phyloP scores from a whole-genome alignment of 208 protist genomes.

The Herpetomonas samuelpessoai region DNA sequence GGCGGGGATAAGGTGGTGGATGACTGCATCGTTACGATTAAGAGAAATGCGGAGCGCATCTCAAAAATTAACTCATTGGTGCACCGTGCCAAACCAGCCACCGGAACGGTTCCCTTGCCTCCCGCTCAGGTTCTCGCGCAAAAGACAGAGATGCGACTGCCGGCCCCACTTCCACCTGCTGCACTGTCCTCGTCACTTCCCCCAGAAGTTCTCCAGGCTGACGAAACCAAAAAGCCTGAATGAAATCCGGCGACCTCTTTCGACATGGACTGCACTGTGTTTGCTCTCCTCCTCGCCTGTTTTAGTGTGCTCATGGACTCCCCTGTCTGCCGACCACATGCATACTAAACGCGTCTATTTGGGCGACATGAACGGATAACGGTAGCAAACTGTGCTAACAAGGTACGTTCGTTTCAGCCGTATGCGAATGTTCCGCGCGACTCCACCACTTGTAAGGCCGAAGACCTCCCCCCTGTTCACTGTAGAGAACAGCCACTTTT shows the following conservation, averaged over 20 bases:
- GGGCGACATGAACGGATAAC: no score
- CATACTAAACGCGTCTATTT: no score
- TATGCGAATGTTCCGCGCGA: no score
- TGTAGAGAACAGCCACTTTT: not conserved
- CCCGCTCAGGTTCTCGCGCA: slow-evolving; percentile 22
- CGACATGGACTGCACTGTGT: no score
- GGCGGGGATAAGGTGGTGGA: slow-evolving; percentile 33
- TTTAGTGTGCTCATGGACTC: no score
- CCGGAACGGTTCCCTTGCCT: slow-evolving; percentile 18
- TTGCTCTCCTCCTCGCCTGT: no score
- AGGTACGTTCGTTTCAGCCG: no score
- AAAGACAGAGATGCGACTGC: slow-evolving; percentile 10
- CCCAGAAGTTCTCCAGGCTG: not conserved
- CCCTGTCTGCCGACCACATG: no score
- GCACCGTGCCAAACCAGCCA: slow-evolving; percentile 32
- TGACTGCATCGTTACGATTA: slow-evolving; percentile 18
- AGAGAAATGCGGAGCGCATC: slow-evolving; percentile 40
- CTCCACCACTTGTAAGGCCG: no score
- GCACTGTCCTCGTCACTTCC: slow-evolving; percentile 10
- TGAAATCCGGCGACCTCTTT: no score
- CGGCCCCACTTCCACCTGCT: slow-evolving; percentile 19
- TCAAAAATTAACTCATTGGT: slow-evolving; percentile 62
- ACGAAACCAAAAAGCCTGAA: not conserved
- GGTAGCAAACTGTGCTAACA: no score
- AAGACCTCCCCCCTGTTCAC: not conserved